These are phyloP conservation scores for Lichenothelia convexa DNA, from an alignment of 495 filamentous ascomycete species.

Conservation along the genomic window DNA sequence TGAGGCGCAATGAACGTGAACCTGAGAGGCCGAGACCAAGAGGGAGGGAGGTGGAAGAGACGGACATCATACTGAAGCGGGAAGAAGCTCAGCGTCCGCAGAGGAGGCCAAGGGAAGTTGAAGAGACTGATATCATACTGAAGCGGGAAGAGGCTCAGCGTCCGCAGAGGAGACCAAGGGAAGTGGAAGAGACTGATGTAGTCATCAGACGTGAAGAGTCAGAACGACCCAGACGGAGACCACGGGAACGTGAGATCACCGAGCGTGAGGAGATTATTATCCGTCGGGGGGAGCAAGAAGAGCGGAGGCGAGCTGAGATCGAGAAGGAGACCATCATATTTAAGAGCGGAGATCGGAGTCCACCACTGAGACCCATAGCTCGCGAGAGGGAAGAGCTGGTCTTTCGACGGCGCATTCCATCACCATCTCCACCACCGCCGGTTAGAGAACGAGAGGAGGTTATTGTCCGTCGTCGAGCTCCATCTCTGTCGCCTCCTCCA, in stretches of 20 bases:
- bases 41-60: slow-evolving; percentile 7
- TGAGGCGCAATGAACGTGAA: slow-evolving; percentile 2
- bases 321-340: slow-evolving; percentile 11
- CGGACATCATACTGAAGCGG: slow-evolving; percentile 4
- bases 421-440: slow-evolving; percentile 9
- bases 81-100: slow-evolving; percentile 3
- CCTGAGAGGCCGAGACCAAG: neutral
- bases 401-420: slow-evolving; percentile 4
- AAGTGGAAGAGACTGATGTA: slow-evolving; percentile 11
- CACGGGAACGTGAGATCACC: neutral
- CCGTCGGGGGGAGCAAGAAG: neutral
- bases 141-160: slow-evolving; percentile 7
- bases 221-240: neutral
- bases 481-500: slow-evolving; percentile 14
- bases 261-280: slow-evolving; percentile 8
- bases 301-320: slow-evolving; percentile 2
- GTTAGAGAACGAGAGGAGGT: slow-evolving; percentile 18
- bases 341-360: slow-evolving; percentile 3
- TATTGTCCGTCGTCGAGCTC: slow-evolving; percentile 21
- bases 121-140: slow-evolving; percentile 11
- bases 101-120: slow-evolving; percentile 4
- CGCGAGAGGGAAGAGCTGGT: slow-evolving; percentile 20
- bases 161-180: slow-evolving; percentile 1
- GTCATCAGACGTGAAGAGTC: slow-evolving; percentile 15
- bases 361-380: slow-evolving; percentile 13